phyloP scores from a whole-genome alignment of 2,329 filamentous ascomycete species.

The Penicillium sp. region DNA sequence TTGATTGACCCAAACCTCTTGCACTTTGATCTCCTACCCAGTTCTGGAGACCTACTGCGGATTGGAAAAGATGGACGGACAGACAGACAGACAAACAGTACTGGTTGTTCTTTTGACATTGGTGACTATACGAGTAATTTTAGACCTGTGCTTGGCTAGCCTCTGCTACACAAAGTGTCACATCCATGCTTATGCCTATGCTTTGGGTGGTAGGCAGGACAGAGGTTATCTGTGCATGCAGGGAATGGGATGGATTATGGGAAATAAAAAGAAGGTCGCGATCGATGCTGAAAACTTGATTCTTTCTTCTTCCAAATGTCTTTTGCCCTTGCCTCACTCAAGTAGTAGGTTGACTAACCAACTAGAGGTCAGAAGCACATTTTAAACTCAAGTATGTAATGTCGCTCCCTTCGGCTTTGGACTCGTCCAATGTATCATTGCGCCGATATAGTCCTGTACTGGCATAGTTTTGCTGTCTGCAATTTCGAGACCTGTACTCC shows the following conservation, averaged over 20 bases:
- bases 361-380: no score
- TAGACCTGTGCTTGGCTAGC: background rate
- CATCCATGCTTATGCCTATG: background rate
- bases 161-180: background rate
- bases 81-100: background rate
- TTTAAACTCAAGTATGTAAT: no score
- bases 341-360: no score
- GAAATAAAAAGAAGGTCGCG: background rate
- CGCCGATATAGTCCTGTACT: no score
- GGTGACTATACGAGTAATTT: background rate
- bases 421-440: no score
- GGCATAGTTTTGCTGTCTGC: background rate
- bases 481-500: background rate
- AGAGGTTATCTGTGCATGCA: conserved; percentile 1
- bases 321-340: background rate
- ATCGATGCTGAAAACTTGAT: conserved; percentile 7
- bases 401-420: no score
- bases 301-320: background rate
- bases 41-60: background rate
- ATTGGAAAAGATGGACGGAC: background rate
- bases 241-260: background rate
- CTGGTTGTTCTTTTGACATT: no score
- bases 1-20: conserved; percentile 9
- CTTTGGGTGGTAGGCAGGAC: background rate
- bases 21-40: background rate